phyloP scores from a whole-genome alignment of 176 grass and related monocot species.

The Musa acuminata region DNA sequence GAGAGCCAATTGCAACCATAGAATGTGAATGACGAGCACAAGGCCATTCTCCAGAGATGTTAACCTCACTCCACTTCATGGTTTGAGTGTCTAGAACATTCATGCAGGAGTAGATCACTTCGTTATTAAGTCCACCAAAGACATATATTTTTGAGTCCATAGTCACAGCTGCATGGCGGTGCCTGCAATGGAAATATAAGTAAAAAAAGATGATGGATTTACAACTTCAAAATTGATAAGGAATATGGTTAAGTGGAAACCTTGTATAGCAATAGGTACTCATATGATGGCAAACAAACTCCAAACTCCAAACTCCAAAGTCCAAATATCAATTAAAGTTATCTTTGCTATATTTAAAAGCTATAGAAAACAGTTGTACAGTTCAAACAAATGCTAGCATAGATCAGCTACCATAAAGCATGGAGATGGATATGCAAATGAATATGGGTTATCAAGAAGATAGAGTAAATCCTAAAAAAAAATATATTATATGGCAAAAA shows the following conservation, averaged over 20 bases:
- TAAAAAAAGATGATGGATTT: conserved; percentile 3
- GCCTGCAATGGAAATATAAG: conserved; percentile 36
- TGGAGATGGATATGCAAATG: no score
- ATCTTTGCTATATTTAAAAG: no score
- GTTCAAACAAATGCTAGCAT: no score
- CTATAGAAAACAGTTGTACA: no score
- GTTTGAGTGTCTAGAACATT: conserved; percentile 65
- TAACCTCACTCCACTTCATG: conserved; percentile 49
- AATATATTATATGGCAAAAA: no score
- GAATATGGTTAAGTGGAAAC: not conserved
- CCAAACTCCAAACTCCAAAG: no score
- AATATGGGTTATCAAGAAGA: no score
- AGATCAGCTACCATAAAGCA: no score
- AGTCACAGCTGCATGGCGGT: conserved; percentile 58
- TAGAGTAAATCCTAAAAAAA: no score
- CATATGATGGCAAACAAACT: no score
- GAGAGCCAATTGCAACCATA: conserved; percentile 44
- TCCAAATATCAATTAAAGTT: no score
- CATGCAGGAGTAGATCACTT: conserved; percentile 76
- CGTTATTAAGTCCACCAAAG: conserved; percentile 74
- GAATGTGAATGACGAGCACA: conserved; percentile 92
- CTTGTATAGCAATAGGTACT: no score
- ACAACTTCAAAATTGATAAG: not conserved
- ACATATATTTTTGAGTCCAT: conserved; percentile 61
- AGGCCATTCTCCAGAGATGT: conserved; percentile 40